Evolutionary conservation across 2,329 filamentous ascomycete species (phyloP).

Genomic region (Ciborinia camelliae): DNA sequence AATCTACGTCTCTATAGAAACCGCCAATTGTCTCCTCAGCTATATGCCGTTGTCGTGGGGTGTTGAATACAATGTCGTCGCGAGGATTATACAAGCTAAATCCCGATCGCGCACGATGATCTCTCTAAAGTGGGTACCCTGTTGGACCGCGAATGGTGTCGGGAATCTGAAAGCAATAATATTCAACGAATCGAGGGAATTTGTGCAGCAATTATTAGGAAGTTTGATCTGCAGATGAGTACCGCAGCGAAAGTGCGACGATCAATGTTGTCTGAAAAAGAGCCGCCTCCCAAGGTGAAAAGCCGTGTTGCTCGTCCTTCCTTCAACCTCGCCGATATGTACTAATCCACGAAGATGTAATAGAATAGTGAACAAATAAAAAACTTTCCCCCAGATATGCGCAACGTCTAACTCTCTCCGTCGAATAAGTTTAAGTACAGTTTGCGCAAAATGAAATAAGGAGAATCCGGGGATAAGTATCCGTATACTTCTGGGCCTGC

Average conservation of each 20-base stretch:
- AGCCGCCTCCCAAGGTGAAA: slow-evolving; percentile 20
- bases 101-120: slow-evolving; percentile 23
- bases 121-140: slow-evolving; percentile 19
- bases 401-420: not conserved
- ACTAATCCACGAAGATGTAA: slow-evolving; percentile 21
- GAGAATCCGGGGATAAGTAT: slow-evolving; percentile 19
- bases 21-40: slow-evolving; percentile 20
- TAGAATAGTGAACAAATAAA: not conserved
- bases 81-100: slow-evolving; percentile 31
- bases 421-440: not conserved
- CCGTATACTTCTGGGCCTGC: slow-evolving; percentile 11
- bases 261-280: slow-evolving; percentile 25
- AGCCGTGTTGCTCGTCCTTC: slow-evolving; percentile 23
- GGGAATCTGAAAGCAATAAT: slow-evolving; percentile 18
- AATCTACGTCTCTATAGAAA: not conserved
- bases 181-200: slow-evolving; percentile 9
- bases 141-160: slow-evolving; percentile 17
- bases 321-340: slow-evolving; percentile 20
- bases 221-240: slow-evolving; percentile 16
- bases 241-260: slow-evolving; percentile 26
- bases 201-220: not conserved
- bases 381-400: not conserved
- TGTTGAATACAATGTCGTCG: slow-evolving; percentile 22
- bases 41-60: slow-evolving; percentile 13
- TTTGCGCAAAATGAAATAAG: slow-evolving; percentile 12